A percentile compares a stretch with the other conserved stretches of the same genome.
These are phyloP conservation scores for Pythium dissotocum DNA, from an alignment of 352 stramenopile species.

Conservation along the genomic window DNA sequence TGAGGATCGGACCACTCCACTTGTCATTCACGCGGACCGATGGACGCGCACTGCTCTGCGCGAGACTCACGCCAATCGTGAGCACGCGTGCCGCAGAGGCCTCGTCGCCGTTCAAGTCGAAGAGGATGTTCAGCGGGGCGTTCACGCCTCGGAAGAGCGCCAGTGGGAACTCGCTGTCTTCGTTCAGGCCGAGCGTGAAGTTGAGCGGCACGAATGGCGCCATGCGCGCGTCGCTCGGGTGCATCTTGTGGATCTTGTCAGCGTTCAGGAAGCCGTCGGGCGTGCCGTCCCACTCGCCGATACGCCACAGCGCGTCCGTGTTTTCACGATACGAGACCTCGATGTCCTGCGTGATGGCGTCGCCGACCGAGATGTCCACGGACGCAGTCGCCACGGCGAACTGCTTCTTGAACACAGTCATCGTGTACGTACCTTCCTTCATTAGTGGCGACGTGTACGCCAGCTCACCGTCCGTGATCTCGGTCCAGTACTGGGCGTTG, in stretches of 20 bases:
- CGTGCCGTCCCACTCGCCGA: constrained; percentile 53
- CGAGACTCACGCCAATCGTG: constrained; percentile 43
- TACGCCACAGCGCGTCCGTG: constrained; percentile 41
- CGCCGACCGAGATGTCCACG: constrained; percentile 29
- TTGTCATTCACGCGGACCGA: constrained; percentile 44
- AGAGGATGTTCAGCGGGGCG: constrained; percentile 37
- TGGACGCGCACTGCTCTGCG: constrained; percentile 31
- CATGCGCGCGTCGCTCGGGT: constrained; percentile 50
- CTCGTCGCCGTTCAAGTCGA: constrained; percentile 33
- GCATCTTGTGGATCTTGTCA: constrained; percentile 55
- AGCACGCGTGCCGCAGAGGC: constrained; percentile 29
- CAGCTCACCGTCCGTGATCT: constrained; percentile 19
- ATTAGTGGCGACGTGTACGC: constrained; percentile 47
- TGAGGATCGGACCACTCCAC: constrained; percentile 35
- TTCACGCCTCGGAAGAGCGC: constrained; percentile 51
- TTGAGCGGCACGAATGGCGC: constrained; percentile 27
- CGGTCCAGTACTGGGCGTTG: constrained; percentile 45
- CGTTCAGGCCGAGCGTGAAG: constrained; percentile 29
- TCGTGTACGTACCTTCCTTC: constrained; percentile 49
- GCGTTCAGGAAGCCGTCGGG: constrained; percentile 37
- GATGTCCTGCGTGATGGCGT: constrained; percentile 22
- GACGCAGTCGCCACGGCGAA: constrained; percentile 38
- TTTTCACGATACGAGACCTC: constrained; percentile 28
- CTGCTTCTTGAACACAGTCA: constrained; percentile 59
- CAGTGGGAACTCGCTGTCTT: constrained; percentile 37